phyloP scores from a whole-genome alignment of 2,329 filamentous ascomycete species.

The Beauveria australis region DNA sequence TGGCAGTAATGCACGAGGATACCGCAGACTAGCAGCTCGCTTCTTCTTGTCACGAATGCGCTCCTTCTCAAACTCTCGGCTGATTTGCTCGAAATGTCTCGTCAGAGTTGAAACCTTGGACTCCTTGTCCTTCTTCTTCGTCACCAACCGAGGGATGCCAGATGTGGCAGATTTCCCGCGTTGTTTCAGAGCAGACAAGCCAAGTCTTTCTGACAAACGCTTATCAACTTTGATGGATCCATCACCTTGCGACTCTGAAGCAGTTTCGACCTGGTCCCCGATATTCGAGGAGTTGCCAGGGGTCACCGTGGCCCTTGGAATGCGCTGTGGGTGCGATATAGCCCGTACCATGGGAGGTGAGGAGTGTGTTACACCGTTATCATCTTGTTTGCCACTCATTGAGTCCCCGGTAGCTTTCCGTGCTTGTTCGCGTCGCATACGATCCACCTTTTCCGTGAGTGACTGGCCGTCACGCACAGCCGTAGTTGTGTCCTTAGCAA shows the following conservation, averaged over 20 bases:
- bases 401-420: conserved; percentile 21
- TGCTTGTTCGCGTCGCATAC: conserved; percentile 42
- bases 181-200: conserved; percentile 55
- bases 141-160: conserved; percentile 80
- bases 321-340: conserved; percentile 37
- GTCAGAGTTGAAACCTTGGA: conserved; percentile 85
- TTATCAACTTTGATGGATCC: conserved; percentile 53
- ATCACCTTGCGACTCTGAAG: conserved; percentile 21
- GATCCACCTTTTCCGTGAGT: conserved; percentile 40
- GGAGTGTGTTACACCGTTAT: conserved; percentile 33
- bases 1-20: conserved; percentile 72
- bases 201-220: conserved; percentile 66
- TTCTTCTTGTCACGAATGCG: conserved; percentile 77
- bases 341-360: conserved; percentile 48
- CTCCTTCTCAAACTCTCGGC: conserved; percentile 93
- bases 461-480: conserved; percentile 18
- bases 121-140: conserved; percentile 60
- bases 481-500: not conserved
- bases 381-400: conserved; percentile 18
- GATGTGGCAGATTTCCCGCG: conserved; percentile 54
- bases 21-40: conserved; percentile 64
- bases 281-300: not conserved
- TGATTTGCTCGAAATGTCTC: conserved; percentile 93
- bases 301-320: not conserved
- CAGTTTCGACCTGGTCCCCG: not conserved